Evolutionary conservation across 108 stramenopile species (phyloP).

Genomic region (Cylindrotheca closterium): DNA sequence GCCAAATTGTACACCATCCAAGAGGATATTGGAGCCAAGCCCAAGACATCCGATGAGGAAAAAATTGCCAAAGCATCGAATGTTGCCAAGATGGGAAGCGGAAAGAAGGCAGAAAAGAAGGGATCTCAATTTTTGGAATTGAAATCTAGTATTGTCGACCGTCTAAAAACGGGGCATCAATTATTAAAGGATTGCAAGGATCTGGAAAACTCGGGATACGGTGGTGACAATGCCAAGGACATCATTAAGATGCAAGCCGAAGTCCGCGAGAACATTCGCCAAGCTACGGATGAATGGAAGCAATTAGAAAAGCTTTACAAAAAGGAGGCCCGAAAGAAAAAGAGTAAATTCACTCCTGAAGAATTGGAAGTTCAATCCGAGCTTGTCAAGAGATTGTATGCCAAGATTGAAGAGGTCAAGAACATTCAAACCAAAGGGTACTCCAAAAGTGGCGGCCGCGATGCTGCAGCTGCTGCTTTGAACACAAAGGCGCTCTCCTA

Average conservation of each 20-base stretch:
- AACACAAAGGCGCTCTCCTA: constrained; percentile 67
- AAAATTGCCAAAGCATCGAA: constrained; percentile 69
- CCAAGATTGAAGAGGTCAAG: constrained; percentile 84
- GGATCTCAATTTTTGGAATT: constrained; percentile 82
- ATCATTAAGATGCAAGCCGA: constrained; percentile 79
- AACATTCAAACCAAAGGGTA: constrained; percentile 75
- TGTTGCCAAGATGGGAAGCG: constrained; percentile 65
- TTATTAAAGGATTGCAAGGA: constrained; percentile 59
- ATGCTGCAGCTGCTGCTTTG: constrained; percentile 44
- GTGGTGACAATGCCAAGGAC: constrained; percentile 76
- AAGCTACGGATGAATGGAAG: constrained; percentile 80
- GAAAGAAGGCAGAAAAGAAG: constrained; percentile 66
- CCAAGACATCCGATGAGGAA: constrained; percentile 68
- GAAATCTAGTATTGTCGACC: constrained; percentile 68
- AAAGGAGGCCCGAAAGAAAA: constrained; percentile 84
- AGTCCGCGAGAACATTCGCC: constrained; percentile 73
- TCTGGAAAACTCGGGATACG: constrained; percentile 44
- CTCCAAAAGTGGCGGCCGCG: constrained; percentile 40
- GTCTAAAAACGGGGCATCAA: constrained; percentile 55
- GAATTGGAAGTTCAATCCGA: constrained; percentile 83
- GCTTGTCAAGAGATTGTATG: constrained; percentile 69
- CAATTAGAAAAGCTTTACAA: constrained; percentile 82
- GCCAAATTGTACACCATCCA: constrained; percentile 86
- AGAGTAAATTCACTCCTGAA: constrained; percentile 81
- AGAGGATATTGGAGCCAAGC: constrained; percentile 85